A percentile compares a stretch with the other conserved stretches of the same genome.
These are phyloP conservation scores for Parietaria judaica DNA, from an alignment of 306 rosid genomes.

Conservation along the genomic window DNA sequence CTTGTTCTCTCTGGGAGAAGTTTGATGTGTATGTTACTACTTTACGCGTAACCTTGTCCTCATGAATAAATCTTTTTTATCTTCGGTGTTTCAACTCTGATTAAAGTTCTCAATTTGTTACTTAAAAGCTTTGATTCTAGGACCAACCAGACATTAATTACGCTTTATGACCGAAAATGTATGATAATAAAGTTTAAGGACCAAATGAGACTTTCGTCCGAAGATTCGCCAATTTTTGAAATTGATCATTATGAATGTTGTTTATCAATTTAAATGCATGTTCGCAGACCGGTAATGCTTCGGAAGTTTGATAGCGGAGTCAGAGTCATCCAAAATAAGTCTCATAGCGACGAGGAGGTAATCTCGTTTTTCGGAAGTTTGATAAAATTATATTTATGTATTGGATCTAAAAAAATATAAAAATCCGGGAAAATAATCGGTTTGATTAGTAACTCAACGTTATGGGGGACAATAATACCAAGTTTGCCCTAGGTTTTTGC, in stretches of 20 bases:
- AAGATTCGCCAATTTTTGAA: background rate
- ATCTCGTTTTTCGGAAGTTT: conserved; percentile 3
- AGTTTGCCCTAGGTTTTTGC: conserved; percentile 51
- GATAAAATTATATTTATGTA: background rate
- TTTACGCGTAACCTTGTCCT: conserved; percentile 12
- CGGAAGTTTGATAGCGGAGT: conserved; percentile 98
- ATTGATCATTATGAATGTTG: background rate
- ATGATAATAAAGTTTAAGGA: background rate
- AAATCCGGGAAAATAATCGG: too few relatives aligned
- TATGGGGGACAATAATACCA: background rate
- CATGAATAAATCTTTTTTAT: background rate
- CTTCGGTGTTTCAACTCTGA: background rate
- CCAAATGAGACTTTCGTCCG: background rate
- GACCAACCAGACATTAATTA: background rate
- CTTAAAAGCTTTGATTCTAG: background rate
- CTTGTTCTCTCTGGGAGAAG: conserved; percentile 93
- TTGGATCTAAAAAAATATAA: too few relatives aligned
- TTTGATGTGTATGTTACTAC: conserved; percentile 74
- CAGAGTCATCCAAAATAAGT: conserved; percentile 91
- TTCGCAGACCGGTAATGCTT: conserved; percentile 65
- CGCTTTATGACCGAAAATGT: background rate
- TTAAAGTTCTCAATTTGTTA: background rate
- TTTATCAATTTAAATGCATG: background rate
- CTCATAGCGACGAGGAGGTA: conserved; percentile 90
- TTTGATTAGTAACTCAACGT: background rate